Evolutionary conservation across 208 protist species (phyloP).

Genomic region (Acanthamoeba triangularis): DNA sequence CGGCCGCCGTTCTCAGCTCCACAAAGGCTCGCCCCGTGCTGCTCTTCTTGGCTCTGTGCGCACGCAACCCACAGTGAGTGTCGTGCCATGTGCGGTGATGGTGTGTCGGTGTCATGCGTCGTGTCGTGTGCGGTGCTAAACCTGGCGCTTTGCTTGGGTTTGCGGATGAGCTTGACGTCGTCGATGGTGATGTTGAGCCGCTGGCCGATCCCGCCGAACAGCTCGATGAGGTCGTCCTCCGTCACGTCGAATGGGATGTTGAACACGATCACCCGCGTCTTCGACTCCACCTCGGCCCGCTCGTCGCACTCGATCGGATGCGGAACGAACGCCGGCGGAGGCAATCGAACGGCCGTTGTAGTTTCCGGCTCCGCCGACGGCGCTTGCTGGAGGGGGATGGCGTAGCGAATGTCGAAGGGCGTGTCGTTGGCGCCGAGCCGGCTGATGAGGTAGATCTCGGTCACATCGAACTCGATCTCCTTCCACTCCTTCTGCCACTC

Average conservation of each 20-base stretch:
- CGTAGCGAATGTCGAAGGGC: constrained; percentile 36
- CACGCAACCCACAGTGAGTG: background rate
- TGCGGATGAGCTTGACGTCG: constrained; percentile 21
- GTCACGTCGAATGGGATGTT: constrained; percentile 7
- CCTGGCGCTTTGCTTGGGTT: background rate
- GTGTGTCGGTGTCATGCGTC: background rate
- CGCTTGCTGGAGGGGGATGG: background rate
- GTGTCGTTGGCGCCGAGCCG: constrained; percentile 53
- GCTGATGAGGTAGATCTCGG: constrained; percentile 60
- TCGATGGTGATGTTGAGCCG: background rate
- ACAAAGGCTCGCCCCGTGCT: background rate
- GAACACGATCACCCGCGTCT: background rate
- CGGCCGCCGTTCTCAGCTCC: background rate
- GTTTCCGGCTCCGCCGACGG: background rate
- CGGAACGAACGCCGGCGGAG: background rate
- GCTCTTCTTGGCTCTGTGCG: background rate
- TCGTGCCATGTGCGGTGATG: background rate
- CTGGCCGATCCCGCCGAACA: background rate
- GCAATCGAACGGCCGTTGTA: background rate
- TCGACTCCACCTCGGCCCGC: background rate
- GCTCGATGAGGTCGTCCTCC: background rate
- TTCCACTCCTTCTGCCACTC: constrained; percentile 10
- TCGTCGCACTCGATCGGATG: constrained; percentile 20
- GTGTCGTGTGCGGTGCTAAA: background rate
- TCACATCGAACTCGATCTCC: constrained; percentile 9